Conservation (phyloP, 106 monocot species). For the Acorus calamus region DNA sequence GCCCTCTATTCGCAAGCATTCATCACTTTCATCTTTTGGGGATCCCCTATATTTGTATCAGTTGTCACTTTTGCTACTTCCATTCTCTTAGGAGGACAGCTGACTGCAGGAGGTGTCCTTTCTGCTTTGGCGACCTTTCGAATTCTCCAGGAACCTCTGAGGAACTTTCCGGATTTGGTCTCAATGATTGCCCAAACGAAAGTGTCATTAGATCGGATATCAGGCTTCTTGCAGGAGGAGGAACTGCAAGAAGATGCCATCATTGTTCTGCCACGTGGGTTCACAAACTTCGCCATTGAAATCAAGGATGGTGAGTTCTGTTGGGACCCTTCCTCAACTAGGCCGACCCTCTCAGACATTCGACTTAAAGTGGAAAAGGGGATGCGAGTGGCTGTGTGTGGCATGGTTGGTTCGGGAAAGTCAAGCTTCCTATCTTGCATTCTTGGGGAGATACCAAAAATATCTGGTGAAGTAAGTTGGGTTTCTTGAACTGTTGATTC, state of each 20-base stretch:
- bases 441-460: conserved; percentile 93
- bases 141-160: conserved; percentile 89
- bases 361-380: conserved; percentile 60
- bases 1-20: conserved; percentile 82
- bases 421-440: conserved; percentile 88
- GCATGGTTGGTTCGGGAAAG: conserved; percentile 87
- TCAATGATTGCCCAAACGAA: conserved; percentile 91
- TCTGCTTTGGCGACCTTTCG: conserved; percentile 92
- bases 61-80: conserved; percentile 80
- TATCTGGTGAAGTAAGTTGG: conserved; percentile 79
- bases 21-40: conserved; percentile 92
- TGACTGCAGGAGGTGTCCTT: conserved; percentile 82
- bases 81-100: conserved; percentile 61
- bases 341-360: conserved; percentile 52
- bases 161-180: conserved; percentile 87
- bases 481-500: not conserved
- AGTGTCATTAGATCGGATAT: conserved; percentile 78
- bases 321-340: conserved; percentile 66
- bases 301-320: conserved; percentile 78
- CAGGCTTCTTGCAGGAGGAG: conserved; percentile 65
- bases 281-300: conserved; percentile 55
- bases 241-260: conserved; percentile 72
- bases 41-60: conserved; percentile 88
- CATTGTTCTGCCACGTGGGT: conserved; percentile 33
- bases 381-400: conserved; percentile 80